phyloP scores from a whole-genome alignment of 1,284 basidiomycete species.

The Cutaneotrichosporon sp. region DNA sequence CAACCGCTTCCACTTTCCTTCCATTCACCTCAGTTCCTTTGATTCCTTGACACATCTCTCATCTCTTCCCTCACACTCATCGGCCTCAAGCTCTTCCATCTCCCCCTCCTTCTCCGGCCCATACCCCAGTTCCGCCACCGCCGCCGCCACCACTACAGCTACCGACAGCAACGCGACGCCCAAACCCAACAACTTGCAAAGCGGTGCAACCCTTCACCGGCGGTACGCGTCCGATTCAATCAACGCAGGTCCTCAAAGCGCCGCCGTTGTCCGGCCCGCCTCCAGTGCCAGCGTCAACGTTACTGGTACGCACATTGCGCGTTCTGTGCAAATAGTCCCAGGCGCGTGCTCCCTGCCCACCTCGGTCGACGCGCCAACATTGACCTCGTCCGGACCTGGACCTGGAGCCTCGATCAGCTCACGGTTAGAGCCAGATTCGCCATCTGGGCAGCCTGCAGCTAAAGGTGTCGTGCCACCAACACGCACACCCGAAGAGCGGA shows the following conservation, averaged over 20 bases:
- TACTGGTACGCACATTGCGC: not conserved
- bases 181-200: not conserved
- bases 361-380: not conserved
- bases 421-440: not conserved
- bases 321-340: not conserved
- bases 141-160: not conserved
- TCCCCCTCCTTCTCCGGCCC: not conserved
- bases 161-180: not conserved
- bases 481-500: not conserved
- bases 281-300: constrained; percentile 4
- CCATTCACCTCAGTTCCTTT: constrained; percentile 21
- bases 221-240: constrained; percentile 5
- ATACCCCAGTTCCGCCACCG: too few relatives aligned
- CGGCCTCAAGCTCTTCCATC: constrained; percentile 1
- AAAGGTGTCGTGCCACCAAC: not conserved
- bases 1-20: constrained; percentile 14
- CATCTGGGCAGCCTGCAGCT: not conserved
- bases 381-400: not conserved
- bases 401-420: not conserved
- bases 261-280: not conserved
- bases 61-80: constrained; percentile 5
- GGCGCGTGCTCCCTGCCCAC: not conserved
- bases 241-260: not conserved
- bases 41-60: constrained; percentile 12
- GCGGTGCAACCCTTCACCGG: not conserved